A percentile compares a stretch with the other conserved stretches of the same genome.
Conservation (phyloP, 2,329 filamentous ascomycete species). For the Escovopsis sp. region DNA sequence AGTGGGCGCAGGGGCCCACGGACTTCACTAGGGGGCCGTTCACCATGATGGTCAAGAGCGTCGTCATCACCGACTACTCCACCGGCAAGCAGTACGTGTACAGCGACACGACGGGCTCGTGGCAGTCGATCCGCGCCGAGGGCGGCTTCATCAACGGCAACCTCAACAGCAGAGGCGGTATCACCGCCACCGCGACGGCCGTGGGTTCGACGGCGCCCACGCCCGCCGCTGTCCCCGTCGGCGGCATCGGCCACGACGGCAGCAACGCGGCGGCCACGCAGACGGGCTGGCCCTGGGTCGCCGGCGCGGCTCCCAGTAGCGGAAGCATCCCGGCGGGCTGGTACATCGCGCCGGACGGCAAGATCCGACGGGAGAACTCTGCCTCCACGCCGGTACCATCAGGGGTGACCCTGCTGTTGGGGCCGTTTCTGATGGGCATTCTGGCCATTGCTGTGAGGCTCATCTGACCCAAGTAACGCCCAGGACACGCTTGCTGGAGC, state of each 20-base stretch:
- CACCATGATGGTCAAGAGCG: constrained; percentile 65
- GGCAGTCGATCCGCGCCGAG: constrained; percentile 69
- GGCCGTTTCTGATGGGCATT: constrained; percentile 14
- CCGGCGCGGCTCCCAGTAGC: constrained; percentile 35
- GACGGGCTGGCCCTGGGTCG: constrained; percentile 56
- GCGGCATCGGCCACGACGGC: constrained; percentile 47
- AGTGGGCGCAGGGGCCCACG: constrained; percentile 76
- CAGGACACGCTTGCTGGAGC: background rate
- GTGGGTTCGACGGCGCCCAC: constrained; percentile 47
- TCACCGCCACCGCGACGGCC: constrained; percentile 40
- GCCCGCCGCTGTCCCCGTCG: constrained; percentile 53
- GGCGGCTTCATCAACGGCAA: constrained; percentile 64
- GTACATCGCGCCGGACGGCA: constrained; percentile 64
- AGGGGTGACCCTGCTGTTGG: constrained; percentile 12
- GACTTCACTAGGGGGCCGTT: constrained; percentile 76
- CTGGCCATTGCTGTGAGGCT: constrained; percentile 9
- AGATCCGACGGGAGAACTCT: constrained; percentile 54
- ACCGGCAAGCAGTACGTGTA: constrained; percentile 79
- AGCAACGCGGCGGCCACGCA: constrained; percentile 37
- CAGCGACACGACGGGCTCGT: constrained; percentile 60
- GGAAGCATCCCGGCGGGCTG: constrained; percentile 60
- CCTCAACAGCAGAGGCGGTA: constrained; percentile 36
- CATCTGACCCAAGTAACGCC: background rate
- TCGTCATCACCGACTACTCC: constrained; percentile 80
- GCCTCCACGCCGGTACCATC: constrained; percentile 8